Evolutionary conservation across 139 green algal species (phyloP).

Genomic region (Microglena sp.): DNA sequence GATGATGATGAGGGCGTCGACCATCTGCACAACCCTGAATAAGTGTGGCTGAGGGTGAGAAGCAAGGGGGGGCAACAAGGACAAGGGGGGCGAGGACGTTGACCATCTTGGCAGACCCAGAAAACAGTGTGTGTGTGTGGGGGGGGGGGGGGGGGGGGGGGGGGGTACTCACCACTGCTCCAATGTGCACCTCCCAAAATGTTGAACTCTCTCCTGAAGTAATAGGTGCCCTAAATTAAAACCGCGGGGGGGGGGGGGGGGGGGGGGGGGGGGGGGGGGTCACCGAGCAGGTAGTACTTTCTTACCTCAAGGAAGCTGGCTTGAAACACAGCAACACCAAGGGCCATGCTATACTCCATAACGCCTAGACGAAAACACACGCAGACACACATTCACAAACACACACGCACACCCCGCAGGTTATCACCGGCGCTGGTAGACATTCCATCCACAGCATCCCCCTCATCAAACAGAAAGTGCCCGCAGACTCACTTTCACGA

Average conservation of each 20-base stretch:
- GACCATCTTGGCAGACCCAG: neutral
- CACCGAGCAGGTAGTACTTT: too few species aligned
- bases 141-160: neutral
- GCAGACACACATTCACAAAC: neutral
- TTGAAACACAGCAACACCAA: too few species aligned
- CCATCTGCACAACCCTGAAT: constrained; percentile 3
- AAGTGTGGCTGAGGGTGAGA: neutral
- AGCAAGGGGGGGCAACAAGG: neutral
- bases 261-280: too few species aligned
- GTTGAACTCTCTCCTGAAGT: too few species aligned
- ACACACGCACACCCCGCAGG: neutral
- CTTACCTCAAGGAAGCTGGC: too few species aligned
- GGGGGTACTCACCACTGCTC: too few species aligned
- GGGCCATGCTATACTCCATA: too few species aligned
- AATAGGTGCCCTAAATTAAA: too few species aligned
- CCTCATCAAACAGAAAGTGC: neutral
- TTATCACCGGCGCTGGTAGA: constrained; percentile 5
- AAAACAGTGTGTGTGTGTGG: constrained; percentile 5
- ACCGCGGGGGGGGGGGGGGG: too few species aligned
- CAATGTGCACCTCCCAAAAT: too few species aligned
- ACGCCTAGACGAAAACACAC: neutral
- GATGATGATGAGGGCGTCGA: constrained; percentile 4
- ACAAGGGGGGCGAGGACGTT: constrained; percentile 1
- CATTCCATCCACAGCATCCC: constrained; percentile 5
- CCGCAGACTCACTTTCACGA: neutral